Conservation (phyloP, 805 yeast species). For the Candida nemodendra region DNA sequence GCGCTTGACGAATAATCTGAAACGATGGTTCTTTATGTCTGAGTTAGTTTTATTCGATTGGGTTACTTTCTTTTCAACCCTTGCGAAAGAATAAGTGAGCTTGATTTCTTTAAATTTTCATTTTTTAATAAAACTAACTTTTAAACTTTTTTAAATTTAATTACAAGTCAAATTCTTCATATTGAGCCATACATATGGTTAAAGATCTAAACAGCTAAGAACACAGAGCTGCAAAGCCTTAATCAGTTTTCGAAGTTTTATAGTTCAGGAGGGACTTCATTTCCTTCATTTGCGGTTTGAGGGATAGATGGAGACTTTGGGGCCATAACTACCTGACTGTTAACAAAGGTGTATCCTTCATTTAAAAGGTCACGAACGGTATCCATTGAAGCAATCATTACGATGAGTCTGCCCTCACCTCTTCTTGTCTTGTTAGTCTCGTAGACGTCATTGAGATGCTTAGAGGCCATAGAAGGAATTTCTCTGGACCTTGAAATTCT, state of each 20-base stretch:
- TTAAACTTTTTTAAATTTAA: too few relatives aligned
- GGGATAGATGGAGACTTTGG: slow-evolving; percentile 3
- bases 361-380: slow-evolving; percentile 26
- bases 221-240: slow-evolving; percentile 9
- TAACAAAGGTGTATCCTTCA: slow-evolving; percentile 21
- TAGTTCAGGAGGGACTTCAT: slow-evolving; percentile 10
- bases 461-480: slow-evolving; percentile 36
- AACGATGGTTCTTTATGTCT: too few relatives aligned
- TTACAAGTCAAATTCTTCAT: too few relatives aligned
- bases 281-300: slow-evolving; percentile 1
- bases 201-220: slow-evolving; percentile 17
- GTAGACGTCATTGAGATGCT: slow-evolving; percentile 39
- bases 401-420: slow-evolving; percentile 33
- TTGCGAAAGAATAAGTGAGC: too few relatives aligned
- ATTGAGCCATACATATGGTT: too few relatives aligned
- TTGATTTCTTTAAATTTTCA: too few relatives aligned
- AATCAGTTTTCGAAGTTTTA: not conserved
- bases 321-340: slow-evolving; percentile 3
- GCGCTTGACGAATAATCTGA: slow-evolving; percentile 8
- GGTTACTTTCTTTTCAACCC: too few relatives aligned
- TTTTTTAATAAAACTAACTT: too few relatives aligned
- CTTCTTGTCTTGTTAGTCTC: slow-evolving; percentile 40
- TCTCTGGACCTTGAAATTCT: slow-evolving; percentile 28
- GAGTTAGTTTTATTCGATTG: too few relatives aligned
- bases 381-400: slow-evolving; percentile 33